Percentiles rank a stretch among this genome's conserved stretches.
Conservation (phyloP, 2,329 filamentous ascomycete genomes). For the Colletotrichum trifolii region DNA sequence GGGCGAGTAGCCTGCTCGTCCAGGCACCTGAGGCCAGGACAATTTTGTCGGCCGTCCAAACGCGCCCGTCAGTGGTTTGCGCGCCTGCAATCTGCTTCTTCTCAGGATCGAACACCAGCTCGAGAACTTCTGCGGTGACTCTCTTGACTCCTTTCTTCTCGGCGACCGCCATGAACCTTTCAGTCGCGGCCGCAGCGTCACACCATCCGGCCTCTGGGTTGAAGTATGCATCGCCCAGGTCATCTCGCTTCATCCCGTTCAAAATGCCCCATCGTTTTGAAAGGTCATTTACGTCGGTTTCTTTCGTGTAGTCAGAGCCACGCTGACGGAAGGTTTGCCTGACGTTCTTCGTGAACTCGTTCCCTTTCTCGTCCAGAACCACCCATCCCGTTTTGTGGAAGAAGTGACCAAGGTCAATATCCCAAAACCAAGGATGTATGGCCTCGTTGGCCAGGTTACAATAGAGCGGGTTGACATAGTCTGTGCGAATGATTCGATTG, state of each 20-base stretch:
- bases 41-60: constrained; percentile 56
- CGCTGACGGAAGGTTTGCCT: constrained; percentile 10
- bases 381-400: constrained; percentile 27
- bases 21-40: constrained; percentile 66
- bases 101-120: not conserved
- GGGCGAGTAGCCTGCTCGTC: constrained; percentile 61
- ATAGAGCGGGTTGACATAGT: constrained; percentile 47
- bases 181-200: constrained; percentile 18
- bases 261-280: constrained; percentile 1
- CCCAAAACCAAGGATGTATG: constrained; percentile 36
- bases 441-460: constrained; percentile 46
- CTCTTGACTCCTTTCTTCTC: constrained; percentile 17
- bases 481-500: constrained; percentile 51
- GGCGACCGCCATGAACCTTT: constrained; percentile 14
- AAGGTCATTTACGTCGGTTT: not conserved
- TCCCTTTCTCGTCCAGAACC: constrained; percentile 10
- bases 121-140: constrained; percentile 9
- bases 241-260: not conserved
- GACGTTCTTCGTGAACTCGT: constrained; percentile 3
- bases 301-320: constrained; percentile 24
- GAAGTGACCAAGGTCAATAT: constrained; percentile 15
- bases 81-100: not conserved
- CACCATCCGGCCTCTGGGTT: constrained; percentile 31
- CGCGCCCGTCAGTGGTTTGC: not conserved
- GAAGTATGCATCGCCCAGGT: constrained; percentile 13